Base-by-base conservation (phyloP, 1,284 basidiomycete genomes). In the Rhodotorula sp. region DNA sequence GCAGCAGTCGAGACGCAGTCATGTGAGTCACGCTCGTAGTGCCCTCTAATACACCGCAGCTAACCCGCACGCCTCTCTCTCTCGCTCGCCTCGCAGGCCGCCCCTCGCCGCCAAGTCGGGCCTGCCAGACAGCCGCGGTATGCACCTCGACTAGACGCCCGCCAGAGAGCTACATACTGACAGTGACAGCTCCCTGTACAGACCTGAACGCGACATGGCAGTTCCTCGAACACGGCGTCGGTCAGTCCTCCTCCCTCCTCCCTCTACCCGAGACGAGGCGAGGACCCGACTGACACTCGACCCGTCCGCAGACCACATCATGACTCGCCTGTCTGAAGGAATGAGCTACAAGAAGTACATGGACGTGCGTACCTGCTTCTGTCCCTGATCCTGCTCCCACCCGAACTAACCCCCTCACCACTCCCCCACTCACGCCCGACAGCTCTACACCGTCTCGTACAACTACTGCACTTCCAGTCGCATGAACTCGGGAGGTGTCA, bases 391-490 rank as follows among this genome's bases (percentile, higher is more conserved):
- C 34, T 34, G 34, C 34, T 34, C 34, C 20, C 46, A 43, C 3
- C 54, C n/a, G 31, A 48, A n/a, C 12, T 12, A n/a, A 16, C 21
- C 4, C 20, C 8, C 58, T 61, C 39, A 46, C 52, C 43, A 18
- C 56, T n/a, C 31, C 16, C 10, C 23, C 34, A 39, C 49, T 34
- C 34, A 8, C 8, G 34, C 5, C 34, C 5, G 6, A 14, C 54
- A 73, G 70, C 75, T 77, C 34, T 72, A 76, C 73, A 83, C 81
- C 58, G 90, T 93, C 57, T 91, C 92, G 15, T 97, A 98, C 86
- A 96, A 98, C 84, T 97, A 95, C 81, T 97, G 95, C 81, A 97
- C 93, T 31, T 91, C 89, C 34, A 91, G 89, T n/a, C 89, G 90
- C 80, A 90, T 93, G 87, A 88, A 79, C 67, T 66, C 89, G 76